Evolutionary conservation across 73 alveolate species (phyloP).

Genomic region (Stentor roeselii): DNA sequence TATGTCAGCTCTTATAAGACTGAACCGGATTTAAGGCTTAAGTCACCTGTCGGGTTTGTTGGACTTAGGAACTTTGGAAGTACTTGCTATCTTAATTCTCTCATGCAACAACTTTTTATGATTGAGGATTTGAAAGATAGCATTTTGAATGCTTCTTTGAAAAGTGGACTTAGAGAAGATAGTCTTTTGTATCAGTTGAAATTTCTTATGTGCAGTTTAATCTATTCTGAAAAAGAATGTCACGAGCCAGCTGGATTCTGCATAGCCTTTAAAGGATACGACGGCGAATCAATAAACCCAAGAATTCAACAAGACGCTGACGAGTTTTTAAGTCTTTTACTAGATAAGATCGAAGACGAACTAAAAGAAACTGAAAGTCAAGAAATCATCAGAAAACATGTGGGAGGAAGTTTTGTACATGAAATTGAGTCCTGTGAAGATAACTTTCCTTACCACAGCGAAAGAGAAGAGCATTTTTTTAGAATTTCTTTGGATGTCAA

Average conservation of each 20-base stretch:
- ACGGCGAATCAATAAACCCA: background rate
- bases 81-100: constrained; percentile 94
- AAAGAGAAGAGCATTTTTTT: constrained; percentile 88
- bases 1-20: constrained; percentile 37
- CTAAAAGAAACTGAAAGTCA: background rate
- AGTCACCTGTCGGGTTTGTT: constrained; percentile 71
- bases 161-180: constrained; percentile 39
- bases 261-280: constrained; percentile 24
- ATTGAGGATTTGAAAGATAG: constrained; percentile 76
- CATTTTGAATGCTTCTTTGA: constrained; percentile 48
- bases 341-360: background rate
- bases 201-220: constrained; percentile 78
- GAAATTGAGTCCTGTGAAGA: constrained; percentile 69
- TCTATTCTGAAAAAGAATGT: constrained; percentile 36
- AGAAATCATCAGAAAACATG: background rate
- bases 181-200: constrained; percentile 81
- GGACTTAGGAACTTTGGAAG: constrained; percentile 92
- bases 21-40: constrained; percentile 40
- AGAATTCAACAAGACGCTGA: constrained; percentile 11
- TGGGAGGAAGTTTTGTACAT: background rate
- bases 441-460: constrained; percentile 81
- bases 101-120: constrained; percentile 91
- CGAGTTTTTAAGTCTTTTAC: background rate
- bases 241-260: background rate
- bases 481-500: constrained; percentile 86